Base-by-base conservation (phyloP, 164 flowering plant species). In the Annona cherimola region DNA sequence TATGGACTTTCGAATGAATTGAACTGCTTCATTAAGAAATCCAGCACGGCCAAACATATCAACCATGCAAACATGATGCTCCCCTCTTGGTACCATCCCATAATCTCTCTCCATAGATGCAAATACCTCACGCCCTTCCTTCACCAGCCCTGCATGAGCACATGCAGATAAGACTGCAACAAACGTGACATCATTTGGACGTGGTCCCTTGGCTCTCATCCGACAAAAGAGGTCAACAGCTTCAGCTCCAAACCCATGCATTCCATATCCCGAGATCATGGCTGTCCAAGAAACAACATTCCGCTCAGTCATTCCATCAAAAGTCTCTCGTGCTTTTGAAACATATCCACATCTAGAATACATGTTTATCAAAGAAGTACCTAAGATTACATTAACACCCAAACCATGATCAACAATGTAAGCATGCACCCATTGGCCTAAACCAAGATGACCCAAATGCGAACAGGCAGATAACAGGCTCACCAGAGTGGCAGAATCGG, bases 11-110 rank as follows among this genome's bases (percentile, higher is more conserved):
- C 75, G 72, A 66, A 88, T 79, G 68, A 84, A 83, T 45, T 39
- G 75, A 69, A 79, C 72, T 2, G 97, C 94, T 71, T 91, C 86
- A 35, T 77, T 16, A 5, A 89, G 85, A 60, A 76, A 78, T 69
- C 93, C 94, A n/a, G 88, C 89, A 41, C 90, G 84, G 6, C 97
- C 97, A 71, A 89, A 81, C 89, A 89, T 76, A 74, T 89, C 97
- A 68, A 89, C 91, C 86, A 87, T 77, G 75, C 89, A 87, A 74
- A 91, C 97, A 79, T 88, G 85, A 74, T 91, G 97, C 74, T 88
- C 97, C 50, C 75, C 63, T 68, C 84, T 81, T 2, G 94, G 94
- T 16, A 70, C 67, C 46, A 89, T 7, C 2, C 84, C 79, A 71
- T 83, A 84, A 14, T 76, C 82, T 50, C 55, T 63, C 62, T 14